Conservation (phyloP, 2,329 filamentous ascomycete genomes). For the Alternaria ethzedia region DNA sequence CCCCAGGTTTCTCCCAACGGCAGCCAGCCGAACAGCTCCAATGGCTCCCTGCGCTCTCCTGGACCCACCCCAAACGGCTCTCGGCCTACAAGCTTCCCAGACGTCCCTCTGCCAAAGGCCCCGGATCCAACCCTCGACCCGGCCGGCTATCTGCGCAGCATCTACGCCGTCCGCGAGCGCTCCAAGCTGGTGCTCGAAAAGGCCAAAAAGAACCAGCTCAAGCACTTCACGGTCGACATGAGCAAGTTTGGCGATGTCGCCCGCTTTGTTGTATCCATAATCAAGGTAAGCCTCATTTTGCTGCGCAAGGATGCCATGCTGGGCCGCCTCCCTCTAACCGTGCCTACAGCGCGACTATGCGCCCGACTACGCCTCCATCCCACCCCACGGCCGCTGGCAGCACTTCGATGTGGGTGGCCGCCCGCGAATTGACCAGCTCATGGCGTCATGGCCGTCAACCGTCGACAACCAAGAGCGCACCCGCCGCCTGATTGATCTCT, state of each 20-base stretch:
- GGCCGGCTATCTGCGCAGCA: slow-evolving; percentile 86
- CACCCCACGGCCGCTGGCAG: slow-evolving; percentile 81
- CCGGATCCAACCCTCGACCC: slow-evolving; percentile 89
- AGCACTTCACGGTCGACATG: slow-evolving; percentile 89
- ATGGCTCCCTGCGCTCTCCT: slow-evolving; percentile 59
- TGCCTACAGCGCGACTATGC: slow-evolving; percentile 68
- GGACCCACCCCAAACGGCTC: slow-evolving; percentile 52
- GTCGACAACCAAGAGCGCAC: slow-evolving; percentile 77
- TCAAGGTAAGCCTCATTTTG: slow-evolving; percentile 70
- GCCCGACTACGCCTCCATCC: slow-evolving; percentile 74
- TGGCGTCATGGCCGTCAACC: slow-evolving; percentile 71
- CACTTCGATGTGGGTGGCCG: slow-evolving; percentile 82
- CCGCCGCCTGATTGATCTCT: slow-evolving; percentile 77
- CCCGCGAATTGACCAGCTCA: slow-evolving; percentile 73
- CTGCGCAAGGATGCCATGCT: not conserved
- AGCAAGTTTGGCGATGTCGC: slow-evolving; percentile 83
- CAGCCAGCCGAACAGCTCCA: slow-evolving; percentile 53
- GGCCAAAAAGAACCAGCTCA: slow-evolving; percentile 76
- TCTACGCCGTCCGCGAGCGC: slow-evolving; percentile 85
- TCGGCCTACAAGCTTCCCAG: slow-evolving; percentile 63
- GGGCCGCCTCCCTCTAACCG: slow-evolving; percentile 1
- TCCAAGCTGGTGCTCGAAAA: slow-evolving; percentile 76
- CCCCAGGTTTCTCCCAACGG: slow-evolving; percentile 42
- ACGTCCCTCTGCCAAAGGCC: slow-evolving; percentile 80
- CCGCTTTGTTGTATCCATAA: slow-evolving; percentile 86